A percentile compares a stretch with the other conserved stretches of the same genome.
Evolutionary conservation across 1,284 basidiomycete species (phyloP).

Genomic region (Ganoderma multipileum): DNA sequence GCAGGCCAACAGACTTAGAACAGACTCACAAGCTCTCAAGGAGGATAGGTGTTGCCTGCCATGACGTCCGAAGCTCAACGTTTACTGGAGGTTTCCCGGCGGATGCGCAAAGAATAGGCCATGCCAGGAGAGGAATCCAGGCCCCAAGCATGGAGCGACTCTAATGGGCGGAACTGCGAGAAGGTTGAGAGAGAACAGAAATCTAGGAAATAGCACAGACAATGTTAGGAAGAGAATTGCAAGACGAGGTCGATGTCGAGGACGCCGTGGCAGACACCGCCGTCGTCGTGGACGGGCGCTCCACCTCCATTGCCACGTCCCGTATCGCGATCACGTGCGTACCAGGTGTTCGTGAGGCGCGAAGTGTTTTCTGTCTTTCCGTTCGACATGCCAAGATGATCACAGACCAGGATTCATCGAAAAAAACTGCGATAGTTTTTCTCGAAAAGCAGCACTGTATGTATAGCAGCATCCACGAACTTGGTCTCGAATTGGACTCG

Average conservation of each 20-base stretch:
- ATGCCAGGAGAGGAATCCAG: conserved; percentile 21
- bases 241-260: neutral
- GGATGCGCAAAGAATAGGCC: conserved; percentile 18
- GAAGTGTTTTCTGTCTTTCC: neutral
- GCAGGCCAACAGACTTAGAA: neutral
- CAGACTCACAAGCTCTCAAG: conserved; percentile 82
- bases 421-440: too few species aligned
- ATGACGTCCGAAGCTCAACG: conserved; percentile 82
- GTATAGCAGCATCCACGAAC: too few species aligned
- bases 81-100: conserved; percentile 67
- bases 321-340: neutral
- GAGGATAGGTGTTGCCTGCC: conserved; percentile 77
- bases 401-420: too few species aligned
- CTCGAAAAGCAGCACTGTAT: too few species aligned
- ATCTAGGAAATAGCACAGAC: neutral
- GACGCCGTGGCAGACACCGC: neutral
- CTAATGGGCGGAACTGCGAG: neutral
- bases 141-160: conserved; percentile 21
- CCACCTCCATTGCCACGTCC: neutral
- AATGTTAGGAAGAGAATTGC: neutral
- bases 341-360: neutral
- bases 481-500: too few species aligned
- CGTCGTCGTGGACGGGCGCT: neutral
- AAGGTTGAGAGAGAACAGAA: neutral
- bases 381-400: neutral